Evolutionary conservation across 345 rosid genomes (phyloP), one percentile per base, ranked within the genome.

Genomic region (Dipteronia sinensis): DNA sequence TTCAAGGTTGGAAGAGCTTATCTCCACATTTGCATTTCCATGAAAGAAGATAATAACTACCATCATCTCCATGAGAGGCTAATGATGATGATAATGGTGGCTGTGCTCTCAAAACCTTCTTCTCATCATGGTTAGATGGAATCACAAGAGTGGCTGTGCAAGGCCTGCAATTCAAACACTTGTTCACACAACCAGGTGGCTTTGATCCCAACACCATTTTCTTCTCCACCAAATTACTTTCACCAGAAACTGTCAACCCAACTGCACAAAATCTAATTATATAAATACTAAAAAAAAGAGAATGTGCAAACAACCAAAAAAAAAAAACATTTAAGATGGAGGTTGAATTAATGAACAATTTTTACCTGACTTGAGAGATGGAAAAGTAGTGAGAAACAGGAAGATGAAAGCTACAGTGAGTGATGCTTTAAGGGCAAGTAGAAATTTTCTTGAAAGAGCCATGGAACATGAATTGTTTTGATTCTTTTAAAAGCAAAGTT

Each of bases 1-100:
- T 19, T 78, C 66, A 82, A 69, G 93, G 96, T 56, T 78, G 83
- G 76, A 82, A 93, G 77, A 89, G 65, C 78, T 79, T 79, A 72
- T 88, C 78, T 40, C 90, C 91, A 72, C 98, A 93, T 83, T 75
- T 86, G 85, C 96, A 91, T 77, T 88, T 85, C 96, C 98, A 90
- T 8, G 85, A 83, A 7, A 90, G 90, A 59, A 84, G 98, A 83
- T 93, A 93, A 76, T 90, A 93, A 44, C 75, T 63, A 22, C 73
- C 85, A 67, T 76, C 79, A n/a, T 77, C 75, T 44, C 66, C 76
- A 15, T 70, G 69, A 20, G 86, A 78, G 49, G 47, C 29, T 17
- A 74, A 55, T 42, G 63, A 58, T 58, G 63, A 58, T 42, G 46
- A 42, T 42, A 9, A 42, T 42, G 46, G 10, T 46, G 46, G 38